Conservation (phyloP, 768 basidiomycete genomes). For the Gymnopilus junonius region DNA sequence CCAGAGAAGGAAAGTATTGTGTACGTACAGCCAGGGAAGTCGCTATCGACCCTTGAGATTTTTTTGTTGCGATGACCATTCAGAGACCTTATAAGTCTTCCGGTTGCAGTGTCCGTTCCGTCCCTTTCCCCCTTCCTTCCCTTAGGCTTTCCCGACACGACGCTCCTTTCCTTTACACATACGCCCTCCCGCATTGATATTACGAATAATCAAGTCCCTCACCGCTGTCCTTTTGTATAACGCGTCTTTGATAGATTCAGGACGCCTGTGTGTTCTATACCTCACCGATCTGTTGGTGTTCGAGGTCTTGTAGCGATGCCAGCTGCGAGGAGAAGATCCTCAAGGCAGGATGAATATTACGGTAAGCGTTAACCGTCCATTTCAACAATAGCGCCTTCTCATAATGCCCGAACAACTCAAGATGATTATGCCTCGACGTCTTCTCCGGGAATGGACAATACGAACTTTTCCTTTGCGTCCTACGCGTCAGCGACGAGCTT, state of each 20-base stretch:
- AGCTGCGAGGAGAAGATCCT: slow-evolving; percentile 46
- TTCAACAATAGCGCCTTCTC: not conserved
- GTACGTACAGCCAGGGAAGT: slow-evolving; percentile 17
- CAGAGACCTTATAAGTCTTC: slow-evolving; percentile 16
- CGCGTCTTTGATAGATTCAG: slow-evolving; percentile 23
- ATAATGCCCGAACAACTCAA: slow-evolving; percentile 2
- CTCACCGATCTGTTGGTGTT: not conserved
- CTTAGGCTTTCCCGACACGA: not conserved
- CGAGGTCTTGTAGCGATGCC: slow-evolving; percentile 41
- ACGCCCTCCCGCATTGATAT: slow-evolving; percentile 3
- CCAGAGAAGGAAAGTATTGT: slow-evolving; percentile 27
- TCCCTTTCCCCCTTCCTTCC: too few relatives aligned
- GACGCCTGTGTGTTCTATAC: slow-evolving; percentile 12
- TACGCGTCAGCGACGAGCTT: slow-evolving; percentile 63
- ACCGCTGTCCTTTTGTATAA: slow-evolving; percentile 1
- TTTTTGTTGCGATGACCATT: slow-evolving; percentile 13
- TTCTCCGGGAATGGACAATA: slow-evolving; percentile 29
- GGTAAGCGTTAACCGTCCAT: slow-evolving; percentile 17
- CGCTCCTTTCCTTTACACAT: not conserved
- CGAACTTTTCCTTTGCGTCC: slow-evolving; percentile 57
- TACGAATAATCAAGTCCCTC: slow-evolving; percentile 7
- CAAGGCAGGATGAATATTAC: slow-evolving; percentile 41
- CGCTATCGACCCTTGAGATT: slow-evolving; percentile 17
- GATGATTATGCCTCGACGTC: slow-evolving; percentile 19
- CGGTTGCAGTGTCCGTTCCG: slow-evolving; percentile 8